Conservation (phyloP, 768 basidiomycete genomes). For the Leccinum subgranulosum region DNA sequence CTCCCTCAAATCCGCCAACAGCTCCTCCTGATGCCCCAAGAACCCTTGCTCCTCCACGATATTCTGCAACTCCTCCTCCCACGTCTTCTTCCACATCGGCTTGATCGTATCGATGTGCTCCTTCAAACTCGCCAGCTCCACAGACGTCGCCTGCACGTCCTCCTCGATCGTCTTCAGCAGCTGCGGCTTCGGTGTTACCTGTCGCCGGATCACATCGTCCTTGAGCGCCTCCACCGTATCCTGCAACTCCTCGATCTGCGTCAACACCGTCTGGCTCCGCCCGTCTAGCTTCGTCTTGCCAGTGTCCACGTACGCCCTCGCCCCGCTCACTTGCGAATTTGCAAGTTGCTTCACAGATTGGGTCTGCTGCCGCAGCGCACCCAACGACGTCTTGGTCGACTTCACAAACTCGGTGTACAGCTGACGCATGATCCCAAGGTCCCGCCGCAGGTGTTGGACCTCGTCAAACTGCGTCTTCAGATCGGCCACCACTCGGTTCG, state of each 20-base stretch:
- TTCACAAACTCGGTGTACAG: constrained; percentile 92
- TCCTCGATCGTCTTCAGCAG: constrained; percentile 69
- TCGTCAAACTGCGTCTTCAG: constrained; percentile 93
- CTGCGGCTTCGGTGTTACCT: constrained; percentile 75
- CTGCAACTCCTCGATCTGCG: constrained; percentile 89
- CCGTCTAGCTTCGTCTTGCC: constrained; percentile 90
- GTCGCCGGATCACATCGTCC: constrained; percentile 87
- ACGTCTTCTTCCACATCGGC: constrained; percentile 99
- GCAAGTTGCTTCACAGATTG: constrained; percentile 87
- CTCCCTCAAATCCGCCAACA: constrained; percentile 82
- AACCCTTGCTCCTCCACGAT: constrained; percentile 98
- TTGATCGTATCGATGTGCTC: constrained; percentile 86
- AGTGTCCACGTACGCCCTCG: constrained; percentile 82
- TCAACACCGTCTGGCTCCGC: constrained; percentile 86
- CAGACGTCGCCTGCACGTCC: constrained; percentile 62
- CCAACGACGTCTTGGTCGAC: constrained; percentile 83
- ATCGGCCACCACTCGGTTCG: constrained; percentile 70
- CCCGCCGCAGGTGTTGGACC: constrained; percentile 89
- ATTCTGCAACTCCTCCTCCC: constrained; percentile 94
- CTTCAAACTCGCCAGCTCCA: constrained; percentile 72
- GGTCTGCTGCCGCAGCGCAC: constrained; percentile 76
- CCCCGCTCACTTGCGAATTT: constrained; percentile 75
- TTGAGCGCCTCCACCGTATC: constrained; percentile 87
- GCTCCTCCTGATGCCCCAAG: constrained; percentile 88
- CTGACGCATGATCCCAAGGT: constrained; percentile 91